These are phyloP conservation scores for Fraxinus sp. DNA, from an alignment of 305 asterid species.

Conservation along the genomic window DNA sequence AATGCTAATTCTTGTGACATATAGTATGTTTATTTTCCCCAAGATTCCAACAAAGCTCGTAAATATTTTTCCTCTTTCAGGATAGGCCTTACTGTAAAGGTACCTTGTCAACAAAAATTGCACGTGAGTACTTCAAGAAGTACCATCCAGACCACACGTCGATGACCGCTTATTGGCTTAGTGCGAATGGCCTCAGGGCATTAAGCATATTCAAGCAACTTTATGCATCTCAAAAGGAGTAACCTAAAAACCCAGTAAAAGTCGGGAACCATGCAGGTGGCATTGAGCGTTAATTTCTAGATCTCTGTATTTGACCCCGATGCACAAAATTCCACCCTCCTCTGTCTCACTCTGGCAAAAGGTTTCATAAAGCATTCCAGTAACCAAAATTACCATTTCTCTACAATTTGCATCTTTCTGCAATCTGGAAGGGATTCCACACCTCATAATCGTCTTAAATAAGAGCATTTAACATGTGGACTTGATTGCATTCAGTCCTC, in stretches of 20 bases:
- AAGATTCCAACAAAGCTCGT: not conserved
- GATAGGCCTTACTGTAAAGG: conserved; percentile 12
- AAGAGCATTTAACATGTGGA: not conserved
- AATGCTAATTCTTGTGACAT: conserved; percentile 1
- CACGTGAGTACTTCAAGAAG: not conserved
- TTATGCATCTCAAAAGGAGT: not conserved
- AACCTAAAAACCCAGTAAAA: not conserved
- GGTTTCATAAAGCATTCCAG: not conserved
- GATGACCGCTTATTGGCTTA: not conserved
- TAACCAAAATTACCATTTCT: not conserved
- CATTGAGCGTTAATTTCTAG: not conserved
- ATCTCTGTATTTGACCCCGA: not conserved
- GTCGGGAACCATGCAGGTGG: not conserved
- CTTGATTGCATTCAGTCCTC: not conserved
- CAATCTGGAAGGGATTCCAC: not conserved
- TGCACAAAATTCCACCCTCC: not conserved
- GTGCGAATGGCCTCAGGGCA: not conserved
- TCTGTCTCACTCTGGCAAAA: not conserved
- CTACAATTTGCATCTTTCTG: not conserved
- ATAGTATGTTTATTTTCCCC: not conserved
- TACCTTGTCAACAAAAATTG: not conserved
- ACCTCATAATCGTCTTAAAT: not conserved
- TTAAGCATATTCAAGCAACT: not conserved
- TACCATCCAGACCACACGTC: not conserved
- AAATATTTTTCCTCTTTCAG: not conserved